Percentiles rank a stretch among this genome's conserved stretches.
Conservation (phyloP, 2,329 filamentous ascomycete species). For the Neofusicoccum umdonicola region DNA sequence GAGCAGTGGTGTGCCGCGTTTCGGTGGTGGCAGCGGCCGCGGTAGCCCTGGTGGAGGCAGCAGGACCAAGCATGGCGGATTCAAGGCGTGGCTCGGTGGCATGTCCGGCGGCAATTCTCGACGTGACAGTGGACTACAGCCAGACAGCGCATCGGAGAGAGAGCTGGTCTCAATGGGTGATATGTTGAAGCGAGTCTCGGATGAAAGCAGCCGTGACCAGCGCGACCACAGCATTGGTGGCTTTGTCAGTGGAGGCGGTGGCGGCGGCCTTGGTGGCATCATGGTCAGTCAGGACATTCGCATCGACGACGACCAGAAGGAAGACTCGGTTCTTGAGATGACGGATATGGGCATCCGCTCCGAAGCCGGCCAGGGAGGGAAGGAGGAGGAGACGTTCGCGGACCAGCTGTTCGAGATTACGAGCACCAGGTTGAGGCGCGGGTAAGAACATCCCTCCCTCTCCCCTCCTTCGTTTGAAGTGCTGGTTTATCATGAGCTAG, state of each 20-base stretch:
- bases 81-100: conserved; percentile 7
- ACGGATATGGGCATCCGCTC: conserved; percentile 33
- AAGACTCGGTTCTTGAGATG: conserved; percentile 28
- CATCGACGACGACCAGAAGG: conserved; percentile 23
- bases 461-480: background rate
- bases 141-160: conserved; percentile 22
- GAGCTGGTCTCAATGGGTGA: conserved; percentile 20
- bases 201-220: background rate
- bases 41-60: background rate
- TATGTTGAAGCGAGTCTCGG: conserved; percentile 10
- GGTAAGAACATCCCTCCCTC: background rate
- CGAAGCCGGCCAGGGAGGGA: conserved; percentile 33
- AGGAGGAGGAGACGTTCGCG: conserved; percentile 42
- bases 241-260: background rate
- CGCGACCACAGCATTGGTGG: background rate
- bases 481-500: too few relatives aligned
- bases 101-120: background rate
- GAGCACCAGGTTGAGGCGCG: conserved; percentile 24
- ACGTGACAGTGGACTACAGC: conserved; percentile 22
- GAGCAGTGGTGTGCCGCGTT: background rate
- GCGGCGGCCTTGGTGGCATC: conserved; percentile 35
- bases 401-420: conserved; percentile 36
- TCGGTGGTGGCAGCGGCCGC: background rate
- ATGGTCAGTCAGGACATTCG: conserved; percentile 38
- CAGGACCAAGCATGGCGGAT: background rate